Base-by-base conservation (phyloP, 1,139 yeast genomes). In the Geotrichum europaeum region DNA sequence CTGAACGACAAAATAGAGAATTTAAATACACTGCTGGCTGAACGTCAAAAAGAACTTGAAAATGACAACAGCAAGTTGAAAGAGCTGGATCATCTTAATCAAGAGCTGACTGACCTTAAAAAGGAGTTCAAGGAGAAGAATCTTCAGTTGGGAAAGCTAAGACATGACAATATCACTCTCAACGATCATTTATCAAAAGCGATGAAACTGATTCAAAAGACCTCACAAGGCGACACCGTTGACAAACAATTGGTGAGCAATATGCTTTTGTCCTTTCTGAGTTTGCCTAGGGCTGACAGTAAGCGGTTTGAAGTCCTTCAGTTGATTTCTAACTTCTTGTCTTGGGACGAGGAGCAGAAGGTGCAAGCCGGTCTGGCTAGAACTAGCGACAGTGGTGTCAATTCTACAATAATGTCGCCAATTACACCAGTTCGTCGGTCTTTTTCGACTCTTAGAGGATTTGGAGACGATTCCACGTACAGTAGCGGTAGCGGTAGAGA, bases 171-270 rank as follows among this genome's bases (percentile, higher is more conserved):
- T 1, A 92, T 94, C 20, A 89, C 90, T 40, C 76, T 92, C 61
- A 94, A 94, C 72, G 99, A 94, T 70, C 99, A 95, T 75, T 76
- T 94, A 62, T 90, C 96, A 22, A 94, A 94, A 70, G 96, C 98
- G 1, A 76, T 94, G 63, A 84, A 91, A 22, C 77, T 92, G 73
- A 84, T 94, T 63, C 91, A 90, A 69, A 85, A 85, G 66, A 84
- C 82, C 57, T 81, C 87, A 59, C 85, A 84, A 61, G 83, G 88
- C 5, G 91, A 87, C 61, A 80, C 86, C 9, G 90, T 92, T 1
- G 97, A 92, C 71, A 86, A 87, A 69, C 96, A 91, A 72, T 81
- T 94, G 62, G 84, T 95, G 5, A 87, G 97, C 2, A 94, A 94
- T 72, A 79, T 95, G 61, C 76, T 94, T 57, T 81, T 94, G 30